phyloP scores from a whole-genome alignment of 805 yeast genomes.

The Lipomyces oligophaga region DNA sequence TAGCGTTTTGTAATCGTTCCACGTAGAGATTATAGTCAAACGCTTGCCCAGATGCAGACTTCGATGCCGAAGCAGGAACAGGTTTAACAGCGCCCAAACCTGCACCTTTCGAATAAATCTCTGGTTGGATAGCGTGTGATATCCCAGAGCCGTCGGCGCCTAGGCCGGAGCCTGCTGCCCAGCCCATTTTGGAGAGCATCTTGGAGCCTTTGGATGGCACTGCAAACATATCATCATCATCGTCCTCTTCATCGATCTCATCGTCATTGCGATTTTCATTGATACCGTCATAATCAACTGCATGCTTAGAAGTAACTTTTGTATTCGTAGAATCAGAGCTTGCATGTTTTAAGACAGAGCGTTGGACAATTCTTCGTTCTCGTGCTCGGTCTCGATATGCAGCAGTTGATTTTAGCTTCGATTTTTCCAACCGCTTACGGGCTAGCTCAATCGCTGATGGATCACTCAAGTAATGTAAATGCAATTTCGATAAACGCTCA shows the following conservation, averaged over 20 bases:
- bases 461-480: constrained; percentile 7
- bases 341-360: too few relatives aligned
- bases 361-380: constrained; percentile 21
- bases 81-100: constrained; percentile 27
- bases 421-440: neutral
- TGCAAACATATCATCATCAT: constrained; percentile 14
- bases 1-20: too few relatives aligned
- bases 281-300: too few relatives aligned
- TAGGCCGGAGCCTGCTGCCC: constrained; percentile 87
- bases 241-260: constrained; percentile 7
- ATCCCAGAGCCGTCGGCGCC: constrained; percentile 58
- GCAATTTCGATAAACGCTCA: constrained; percentile 23
- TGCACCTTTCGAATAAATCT: constrained; percentile 21
- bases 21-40: neutral
- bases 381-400: constrained; percentile 25
- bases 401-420: neutral
- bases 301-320: too few relatives aligned
- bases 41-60: neutral
- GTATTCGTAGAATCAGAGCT: too few relatives aligned
- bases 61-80: neutral
- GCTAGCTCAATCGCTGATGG: constrained; percentile 7
- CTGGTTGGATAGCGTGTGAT: constrained; percentile 15
- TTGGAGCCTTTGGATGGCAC: constrained; percentile 51
- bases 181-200: constrained; percentile 77
- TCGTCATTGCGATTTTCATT: too few relatives aligned